phyloP scores from a whole-genome alignment of 2,329 filamentous ascomycete species.

The Diaporthe helianthi region DNA sequence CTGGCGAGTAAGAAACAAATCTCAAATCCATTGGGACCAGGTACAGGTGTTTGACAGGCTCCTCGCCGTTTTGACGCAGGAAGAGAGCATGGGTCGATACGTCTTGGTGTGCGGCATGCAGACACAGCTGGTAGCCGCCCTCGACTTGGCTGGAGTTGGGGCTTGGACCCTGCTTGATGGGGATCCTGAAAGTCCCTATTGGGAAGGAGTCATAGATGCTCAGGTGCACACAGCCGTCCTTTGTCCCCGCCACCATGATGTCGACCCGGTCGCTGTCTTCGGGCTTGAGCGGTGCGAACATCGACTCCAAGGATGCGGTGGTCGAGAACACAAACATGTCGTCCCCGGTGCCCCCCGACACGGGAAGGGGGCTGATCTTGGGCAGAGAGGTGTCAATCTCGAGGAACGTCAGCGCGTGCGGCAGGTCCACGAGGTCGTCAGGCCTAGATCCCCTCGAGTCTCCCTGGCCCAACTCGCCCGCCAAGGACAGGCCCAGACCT shows the following conservation, averaged over 20 bases:
- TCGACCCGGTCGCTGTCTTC: slow-evolving; percentile 78
- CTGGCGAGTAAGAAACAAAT: slow-evolving; percentile 78
- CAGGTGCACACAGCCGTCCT: slow-evolving; percentile 74
- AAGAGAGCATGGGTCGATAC: slow-evolving; percentile 80
- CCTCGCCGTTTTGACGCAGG: slow-evolving; percentile 49
- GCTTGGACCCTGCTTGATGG: slow-evolving; percentile 33
- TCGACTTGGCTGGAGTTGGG: slow-evolving; percentile 16
- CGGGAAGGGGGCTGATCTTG: slow-evolving; percentile 75
- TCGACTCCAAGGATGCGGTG: slow-evolving; percentile 71
- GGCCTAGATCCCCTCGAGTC: slow-evolving; percentile 35
- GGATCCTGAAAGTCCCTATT: slow-evolving; percentile 66
- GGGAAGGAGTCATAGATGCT: slow-evolving; percentile 87
- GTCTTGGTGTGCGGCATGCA: slow-evolving; percentile 75
- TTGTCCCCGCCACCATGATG: slow-evolving; percentile 77
- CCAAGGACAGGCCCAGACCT: slow-evolving; percentile 35
- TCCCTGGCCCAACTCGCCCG: slow-evolving; percentile 37
- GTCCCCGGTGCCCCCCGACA: slow-evolving; percentile 66
- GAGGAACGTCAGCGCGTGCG: slow-evolving; percentile 74
- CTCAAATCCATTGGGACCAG: slow-evolving; percentile 83
- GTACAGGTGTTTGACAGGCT: slow-evolving; percentile 53
- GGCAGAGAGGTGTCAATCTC: slow-evolving; percentile 80
- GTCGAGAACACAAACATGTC: slow-evolving; percentile 71
- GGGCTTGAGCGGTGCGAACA: slow-evolving; percentile 68
- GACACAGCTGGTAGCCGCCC: slow-evolving; percentile 50
- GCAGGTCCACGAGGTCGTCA: slow-evolving; percentile 61